Base-by-base conservation (phyloP, 306 rosid genomes). In the Mimosa bimucronata region DNA sequence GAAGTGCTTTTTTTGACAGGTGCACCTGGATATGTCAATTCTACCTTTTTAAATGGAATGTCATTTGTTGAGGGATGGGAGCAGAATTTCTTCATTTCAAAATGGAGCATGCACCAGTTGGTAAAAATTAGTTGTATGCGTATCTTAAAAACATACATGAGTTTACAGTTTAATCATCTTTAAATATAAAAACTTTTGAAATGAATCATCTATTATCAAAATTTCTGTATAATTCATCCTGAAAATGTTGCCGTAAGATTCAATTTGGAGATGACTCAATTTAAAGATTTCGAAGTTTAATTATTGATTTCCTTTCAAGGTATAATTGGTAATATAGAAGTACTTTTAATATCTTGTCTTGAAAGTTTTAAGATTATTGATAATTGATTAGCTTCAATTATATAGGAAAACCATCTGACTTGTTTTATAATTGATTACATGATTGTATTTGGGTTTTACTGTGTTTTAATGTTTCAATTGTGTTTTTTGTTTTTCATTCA, bases 61-160 rank as follows among this genome's bases (percentile, higher is more conserved):
- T 93, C 99, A 45, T 95, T 95, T 82, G 90, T 95, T 34, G 91
- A 91, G 19, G 99, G 99, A 73, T 95, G 99, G 99, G 95, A 93
- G 82, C 91, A 92, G 76, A 91, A 84, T 50, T 81, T 95, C 81
- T 95, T 77, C 79, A 89, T 95, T 87, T 93, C 99, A 73, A 95
- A 95, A 86, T 95, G 99, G 99, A 90, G 91, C 92, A 90, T 95
- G 95, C 99, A 95, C 89, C 98, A 95, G 75, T 83, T 95, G 98
- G 99, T 95, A 95, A 68, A 82, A 31, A 67, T 77, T 58, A 79
- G 55, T 77, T 75, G 37, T 73, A 73, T 77, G 37, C 55, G 46
- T 30, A 9, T 28, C 78, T 53, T 77, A 44, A 13, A 70, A 23
- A 73, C 76, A 61, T 71, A 31, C 29, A 37, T 78, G 61, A 73